phyloP scores from a whole-genome alignment of 257 asterid species.

The Solanum medicagineum region DNA sequence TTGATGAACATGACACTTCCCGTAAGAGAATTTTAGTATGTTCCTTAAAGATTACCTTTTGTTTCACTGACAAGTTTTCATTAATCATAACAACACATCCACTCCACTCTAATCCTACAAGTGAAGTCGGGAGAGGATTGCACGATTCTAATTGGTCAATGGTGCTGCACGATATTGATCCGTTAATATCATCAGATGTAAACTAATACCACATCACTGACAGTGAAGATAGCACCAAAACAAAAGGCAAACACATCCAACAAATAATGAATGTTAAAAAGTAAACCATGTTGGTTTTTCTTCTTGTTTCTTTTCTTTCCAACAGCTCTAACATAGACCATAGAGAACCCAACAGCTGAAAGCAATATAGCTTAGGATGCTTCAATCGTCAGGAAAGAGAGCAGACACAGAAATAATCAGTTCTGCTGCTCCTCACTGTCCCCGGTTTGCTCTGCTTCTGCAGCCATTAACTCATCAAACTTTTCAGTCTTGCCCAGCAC shows the following conservation, averaged over 20 bases:
- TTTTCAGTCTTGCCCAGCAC: slow-evolving; percentile 34
- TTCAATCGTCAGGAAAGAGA: not conserved
- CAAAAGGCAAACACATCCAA: not conserved
- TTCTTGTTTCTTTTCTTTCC: not conserved
- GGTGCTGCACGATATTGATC: too few species aligned
- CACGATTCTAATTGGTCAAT: too few species aligned
- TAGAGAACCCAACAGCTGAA: not conserved
- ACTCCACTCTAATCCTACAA: too few species aligned
- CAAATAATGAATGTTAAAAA: not conserved
- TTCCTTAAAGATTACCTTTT: not conserved
- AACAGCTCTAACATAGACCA: not conserved
- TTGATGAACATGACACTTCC: not conserved
- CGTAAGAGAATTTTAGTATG: not conserved
- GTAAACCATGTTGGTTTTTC: not conserved
- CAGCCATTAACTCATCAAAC: slow-evolving; percentile 54
- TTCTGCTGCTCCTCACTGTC: slow-evolving; percentile 33
- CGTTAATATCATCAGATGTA: not conserved
- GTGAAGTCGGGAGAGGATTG: too few species aligned
- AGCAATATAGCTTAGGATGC: not conserved
- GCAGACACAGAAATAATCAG: not conserved
- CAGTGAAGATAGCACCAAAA: not conserved
- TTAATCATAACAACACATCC: too few species aligned
- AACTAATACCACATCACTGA: not conserved
- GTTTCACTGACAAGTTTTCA: too few species aligned
- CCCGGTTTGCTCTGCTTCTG: slow-evolving; percentile 34